These are phyloP conservation scores for Boletus sensibilis DNA, from an alignment of 768 basidiomycete species.

Conservation along the genomic window DNA sequence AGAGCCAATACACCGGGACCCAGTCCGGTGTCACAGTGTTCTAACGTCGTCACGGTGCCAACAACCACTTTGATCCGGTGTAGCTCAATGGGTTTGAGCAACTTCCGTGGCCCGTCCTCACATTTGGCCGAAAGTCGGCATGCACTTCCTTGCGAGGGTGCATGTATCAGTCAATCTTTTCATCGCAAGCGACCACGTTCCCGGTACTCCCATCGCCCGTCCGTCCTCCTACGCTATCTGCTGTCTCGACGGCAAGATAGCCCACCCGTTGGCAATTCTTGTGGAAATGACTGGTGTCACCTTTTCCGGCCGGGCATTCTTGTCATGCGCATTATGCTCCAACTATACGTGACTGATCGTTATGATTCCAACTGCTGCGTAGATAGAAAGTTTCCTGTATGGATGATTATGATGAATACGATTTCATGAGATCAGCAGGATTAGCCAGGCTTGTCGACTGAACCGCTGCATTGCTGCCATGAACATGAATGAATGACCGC, in stretches of 20 bases:
- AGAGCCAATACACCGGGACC: slow-evolving; percentile 84
- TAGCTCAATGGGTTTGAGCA: slow-evolving; percentile 18
- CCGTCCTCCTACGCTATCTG: not conserved
- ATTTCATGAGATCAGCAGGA: not conserved
- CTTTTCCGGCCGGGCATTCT: slow-evolving; percentile 4
- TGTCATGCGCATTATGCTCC: slow-evolving; percentile 26
- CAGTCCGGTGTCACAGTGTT: slow-evolving; percentile 86
- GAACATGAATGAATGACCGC: not conserved
- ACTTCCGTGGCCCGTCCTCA: slow-evolving; percentile 2
- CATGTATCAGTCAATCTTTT: slow-evolving; percentile 12
- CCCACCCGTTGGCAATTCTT: slow-evolving; percentile 2
- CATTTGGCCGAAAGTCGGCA: slow-evolving; percentile 6
- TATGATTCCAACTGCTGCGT: slow-evolving; percentile 12
- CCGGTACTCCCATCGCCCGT: not conserved
- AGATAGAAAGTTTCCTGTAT: slow-evolving; percentile 12
- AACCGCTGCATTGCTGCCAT: not conserved
- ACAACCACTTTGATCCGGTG: slow-evolving; percentile 4
- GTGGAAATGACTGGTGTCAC: not conserved
- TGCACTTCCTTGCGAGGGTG: slow-evolving; percentile 9
- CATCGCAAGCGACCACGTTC: slow-evolving; percentile 16
- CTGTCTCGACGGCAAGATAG: slow-evolving; percentile 3
- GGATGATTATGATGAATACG: slow-evolving; percentile 25
- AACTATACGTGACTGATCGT: slow-evolving; percentile 10
- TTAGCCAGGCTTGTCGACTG: not conserved
- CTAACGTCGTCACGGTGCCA: slow-evolving; percentile 36